Base-by-base conservation (phyloP, 208 protist species). In the Trichomonas gallinae region DNA sequence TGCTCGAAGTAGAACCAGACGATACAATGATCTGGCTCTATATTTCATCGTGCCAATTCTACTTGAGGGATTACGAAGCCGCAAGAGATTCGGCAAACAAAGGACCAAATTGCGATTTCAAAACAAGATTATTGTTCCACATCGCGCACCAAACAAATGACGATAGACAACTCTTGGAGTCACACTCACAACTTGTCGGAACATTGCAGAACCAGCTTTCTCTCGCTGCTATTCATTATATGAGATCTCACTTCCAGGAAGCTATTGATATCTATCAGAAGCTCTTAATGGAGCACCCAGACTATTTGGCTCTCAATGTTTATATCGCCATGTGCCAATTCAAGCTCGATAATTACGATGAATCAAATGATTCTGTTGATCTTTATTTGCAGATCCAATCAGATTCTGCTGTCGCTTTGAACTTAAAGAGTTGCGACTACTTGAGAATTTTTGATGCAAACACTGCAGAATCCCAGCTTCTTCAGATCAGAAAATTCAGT, bases 311-410 rank as follows among this genome's bases (percentile, higher is more conserved):
- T 2, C 38, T 97, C 11, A 48, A 99, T 97, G 98, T 99, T 23
- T 99, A 99, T 97, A 97, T 99, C 38, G 98, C 99, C 8, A 98
- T 99, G 97, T 99, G 99, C 97, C 99, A 99, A 97, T 99, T 99
- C 97, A 99, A 99, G 97, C 98, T 99, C 63, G 98, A 99, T 97
- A 99, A 99, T 97, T 99, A 99, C 97, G 97, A 98, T 82, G 97
- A 93, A 93, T 93, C 87, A 40, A 93, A 93, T 38, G 87, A 93
- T 36, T 23, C 87, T n/a, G 87, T 93, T 93, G 87, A 93, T 26
- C 15, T 38, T 34, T 93, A 93, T 51, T 38, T 93, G 34, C 15
- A 44, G 4, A 17, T 58, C 51, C 45, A 93, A 1, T 93, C 87
- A 8, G 87, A 93, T 51, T 93, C 87, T 15, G 87, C 87, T 58